These are phyloP conservation scores for Blepharisma japonicum DNA, from an alignment of 73 alveolate genomes.

Conservation along the genomic window DNA sequence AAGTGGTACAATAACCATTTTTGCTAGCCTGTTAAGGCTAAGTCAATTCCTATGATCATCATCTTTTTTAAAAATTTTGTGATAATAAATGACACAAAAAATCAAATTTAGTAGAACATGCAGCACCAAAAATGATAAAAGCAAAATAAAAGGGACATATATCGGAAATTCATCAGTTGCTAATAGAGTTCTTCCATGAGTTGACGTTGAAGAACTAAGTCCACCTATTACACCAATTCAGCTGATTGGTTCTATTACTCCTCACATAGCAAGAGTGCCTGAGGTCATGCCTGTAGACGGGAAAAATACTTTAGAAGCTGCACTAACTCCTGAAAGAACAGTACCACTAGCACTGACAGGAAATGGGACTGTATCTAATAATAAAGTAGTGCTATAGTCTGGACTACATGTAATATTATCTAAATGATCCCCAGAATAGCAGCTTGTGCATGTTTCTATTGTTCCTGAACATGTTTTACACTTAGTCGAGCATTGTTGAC, in stretches of 20 bases:
- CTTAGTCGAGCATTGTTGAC: too few species aligned
- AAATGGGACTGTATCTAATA: neutral
- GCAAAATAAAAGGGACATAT: neutral
- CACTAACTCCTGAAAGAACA: neutral
- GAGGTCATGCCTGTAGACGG: neutral
- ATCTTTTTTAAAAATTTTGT: constrained; percentile 7
- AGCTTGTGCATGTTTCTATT: too few species aligned
- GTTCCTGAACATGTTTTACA: too few species aligned
- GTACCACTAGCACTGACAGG: neutral
- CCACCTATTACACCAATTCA: constrained; percentile 1
- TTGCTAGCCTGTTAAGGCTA: neutral
- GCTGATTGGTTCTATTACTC: constrained; percentile 1
- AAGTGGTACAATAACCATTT: neutral
- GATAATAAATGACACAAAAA: neutral
- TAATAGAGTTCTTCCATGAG: neutral
- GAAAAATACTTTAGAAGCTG: constrained; percentile 3
- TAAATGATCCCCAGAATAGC: too few species aligned
- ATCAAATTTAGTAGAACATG: neutral
- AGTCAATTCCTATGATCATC: neutral
- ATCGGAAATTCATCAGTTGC: neutral
- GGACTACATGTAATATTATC: too few species aligned
- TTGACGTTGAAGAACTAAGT: neutral
- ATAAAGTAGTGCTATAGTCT: too few species aligned
- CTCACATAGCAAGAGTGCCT: neutral
- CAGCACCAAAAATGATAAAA: neutral